phyloP scores from a whole-genome alignment of 805 yeast species.

The Myxozyma mucilagina region DNA sequence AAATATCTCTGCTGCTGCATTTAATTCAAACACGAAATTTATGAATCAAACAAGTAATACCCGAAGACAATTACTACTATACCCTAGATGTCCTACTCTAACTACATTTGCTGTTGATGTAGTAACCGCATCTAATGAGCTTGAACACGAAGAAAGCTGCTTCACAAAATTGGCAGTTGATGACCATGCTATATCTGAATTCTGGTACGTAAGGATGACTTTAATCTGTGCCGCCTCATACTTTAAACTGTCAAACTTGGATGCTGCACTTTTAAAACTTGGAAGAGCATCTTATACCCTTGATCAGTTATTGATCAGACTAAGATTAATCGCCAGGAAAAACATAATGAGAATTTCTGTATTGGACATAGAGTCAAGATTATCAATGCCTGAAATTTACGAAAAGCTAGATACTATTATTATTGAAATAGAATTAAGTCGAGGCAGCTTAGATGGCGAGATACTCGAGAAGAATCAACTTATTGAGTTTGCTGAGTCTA shows the following conservation, averaged over 20 bases:
- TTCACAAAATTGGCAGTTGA: background rate
- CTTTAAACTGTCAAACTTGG: background rate
- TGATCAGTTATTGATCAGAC: background rate
- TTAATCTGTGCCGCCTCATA: conserved; percentile 11
- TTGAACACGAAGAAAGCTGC: background rate
- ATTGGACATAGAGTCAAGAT: background rate
- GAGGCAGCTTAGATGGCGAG: conserved; percentile 11
- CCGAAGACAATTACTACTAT: background rate
- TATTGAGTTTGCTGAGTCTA: background rate
- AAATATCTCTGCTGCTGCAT: background rate
- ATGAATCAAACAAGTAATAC: background rate
- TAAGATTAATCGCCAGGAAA: background rate
- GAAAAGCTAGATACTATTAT: conserved; percentile 8
- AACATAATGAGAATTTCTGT: background rate
- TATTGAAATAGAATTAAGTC: conserved; percentile 2
- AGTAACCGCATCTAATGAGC: background rate
- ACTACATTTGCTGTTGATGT: background rate
- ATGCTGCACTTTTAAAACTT: conserved; percentile 6
- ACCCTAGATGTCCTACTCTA: background rate
- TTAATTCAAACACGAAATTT: background rate
- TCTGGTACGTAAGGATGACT: conserved; percentile 13
- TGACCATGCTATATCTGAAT: background rate
- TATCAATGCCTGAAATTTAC: background rate
- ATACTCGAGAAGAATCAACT: background rate
- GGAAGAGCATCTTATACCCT: conserved; percentile 5